Evolutionary conservation across 148 eudicot genomes (phyloP).

Genomic region (Fallopia convolvulus): DNA sequence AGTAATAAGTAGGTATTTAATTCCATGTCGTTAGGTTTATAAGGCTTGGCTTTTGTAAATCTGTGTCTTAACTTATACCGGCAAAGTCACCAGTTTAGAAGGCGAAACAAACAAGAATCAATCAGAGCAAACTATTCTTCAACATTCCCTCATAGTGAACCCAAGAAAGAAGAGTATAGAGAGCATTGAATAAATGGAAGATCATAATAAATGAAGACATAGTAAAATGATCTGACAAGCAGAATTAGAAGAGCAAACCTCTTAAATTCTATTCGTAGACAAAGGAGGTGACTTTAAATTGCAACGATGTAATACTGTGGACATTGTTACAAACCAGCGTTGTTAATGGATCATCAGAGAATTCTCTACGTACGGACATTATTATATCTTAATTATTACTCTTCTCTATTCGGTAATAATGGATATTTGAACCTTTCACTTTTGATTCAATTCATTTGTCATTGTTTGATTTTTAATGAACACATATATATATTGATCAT

Average conservation of each 20-base stretch:
- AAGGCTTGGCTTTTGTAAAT: neutral
- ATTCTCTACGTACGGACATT: neutral
- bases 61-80: constrained; percentile 8
- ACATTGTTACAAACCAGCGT: neutral
- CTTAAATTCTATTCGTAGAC: neutral
- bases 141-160: constrained; percentile 7
- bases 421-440: no score
- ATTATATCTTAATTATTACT: neutral
- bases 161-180: neutral
- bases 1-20: neutral
- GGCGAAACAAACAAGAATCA: neutral
- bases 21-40: neutral
- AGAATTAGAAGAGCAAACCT: neutral
- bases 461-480: no score
- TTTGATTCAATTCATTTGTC: no score
- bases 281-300: neutral
- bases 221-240: neutral
- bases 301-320: neutral
- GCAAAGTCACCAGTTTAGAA: neutral
- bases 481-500: no score
- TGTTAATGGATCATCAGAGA: neutral
- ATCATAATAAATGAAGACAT: neutral
- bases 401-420: neutral
- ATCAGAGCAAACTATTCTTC: neutral
- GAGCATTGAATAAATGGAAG: neutral